Evolutionary conservation across 176 grass and related monocot species (phyloP).

Genomic region (Zea luxurians): DNA sequence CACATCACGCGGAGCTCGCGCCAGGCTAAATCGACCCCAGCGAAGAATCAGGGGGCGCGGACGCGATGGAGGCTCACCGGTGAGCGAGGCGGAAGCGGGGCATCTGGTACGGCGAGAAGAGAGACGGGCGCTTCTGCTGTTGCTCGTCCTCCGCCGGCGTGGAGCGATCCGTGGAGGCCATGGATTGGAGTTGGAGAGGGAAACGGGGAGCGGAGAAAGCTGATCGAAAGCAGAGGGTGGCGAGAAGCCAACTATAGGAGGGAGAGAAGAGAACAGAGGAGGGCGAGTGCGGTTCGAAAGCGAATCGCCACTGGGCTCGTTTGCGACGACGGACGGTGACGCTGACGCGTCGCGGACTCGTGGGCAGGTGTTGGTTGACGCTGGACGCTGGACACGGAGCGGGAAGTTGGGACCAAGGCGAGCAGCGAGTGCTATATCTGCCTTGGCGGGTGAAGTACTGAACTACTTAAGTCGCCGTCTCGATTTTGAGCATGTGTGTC

Average conservation of each 20-base stretch:
- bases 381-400: not conserved
- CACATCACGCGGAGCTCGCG: not conserved
- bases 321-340: not conserved
- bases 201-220: not conserved
- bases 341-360: no score
- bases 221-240: conserved; percentile 7
- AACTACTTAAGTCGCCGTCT: not conserved
- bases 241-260: conserved; percentile 19
- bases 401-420: not conserved
- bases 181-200: not conserved
- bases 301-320: not conserved
- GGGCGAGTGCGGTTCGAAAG: conserved; percentile 34
- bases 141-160: conserved; percentile 25
- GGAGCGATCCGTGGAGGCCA: conserved; percentile 22
- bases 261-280: not conserved
- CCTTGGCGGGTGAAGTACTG: no score
- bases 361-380: not conserved
- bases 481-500: conserved; percentile 20
- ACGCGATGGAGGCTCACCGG: conserved; percentile 48
- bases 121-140: conserved; percentile 37
- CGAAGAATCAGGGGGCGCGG: not conserved
- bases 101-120: conserved; percentile 92
- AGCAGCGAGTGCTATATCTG: not conserved
- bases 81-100: conserved; percentile 73
- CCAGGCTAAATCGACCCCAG: not conserved